Conservation (phyloP, 495 filamentous ascomycete genomes). For the Staphylotrichum longicolle region DNA sequence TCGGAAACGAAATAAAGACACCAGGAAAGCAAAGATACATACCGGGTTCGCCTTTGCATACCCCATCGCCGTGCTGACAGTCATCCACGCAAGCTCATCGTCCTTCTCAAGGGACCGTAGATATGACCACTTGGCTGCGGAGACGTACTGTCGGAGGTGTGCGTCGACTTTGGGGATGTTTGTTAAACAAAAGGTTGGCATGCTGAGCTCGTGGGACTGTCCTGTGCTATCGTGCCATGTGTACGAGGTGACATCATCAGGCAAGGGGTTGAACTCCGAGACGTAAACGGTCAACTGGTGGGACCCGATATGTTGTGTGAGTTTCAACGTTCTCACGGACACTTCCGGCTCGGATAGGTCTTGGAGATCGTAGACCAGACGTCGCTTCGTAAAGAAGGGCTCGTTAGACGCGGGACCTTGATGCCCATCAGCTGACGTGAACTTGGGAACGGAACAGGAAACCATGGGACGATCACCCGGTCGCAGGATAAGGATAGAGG, state of each 20-base stretch:
- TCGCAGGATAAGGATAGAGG: not conserved
- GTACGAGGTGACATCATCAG: constrained; percentile 29
- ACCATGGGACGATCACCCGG: too few species aligned
- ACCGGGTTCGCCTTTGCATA: constrained; percentile 27
- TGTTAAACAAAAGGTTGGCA: constrained; percentile 33
- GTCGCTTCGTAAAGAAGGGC: constrained; percentile 28
- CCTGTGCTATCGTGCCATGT: constrained; percentile 26
- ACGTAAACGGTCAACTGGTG: constrained; percentile 32
- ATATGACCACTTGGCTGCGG: constrained; percentile 25
- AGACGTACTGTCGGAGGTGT: constrained; percentile 29
- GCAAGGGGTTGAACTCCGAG: constrained; percentile 29
- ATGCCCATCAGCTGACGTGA: not conserved
- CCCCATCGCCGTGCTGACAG: constrained; percentile 23
- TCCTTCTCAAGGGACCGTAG: constrained; percentile 19
- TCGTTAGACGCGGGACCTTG: constrained; percentile 34
- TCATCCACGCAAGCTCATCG: constrained; percentile 27
- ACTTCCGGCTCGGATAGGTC: constrained; percentile 29
- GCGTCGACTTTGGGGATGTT: constrained; percentile 24
- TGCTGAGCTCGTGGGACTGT: constrained; percentile 16
- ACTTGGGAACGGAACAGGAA: not conserved
- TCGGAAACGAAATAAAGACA: not conserved
- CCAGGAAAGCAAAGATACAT: not conserved
- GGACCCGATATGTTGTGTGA: constrained; percentile 29
- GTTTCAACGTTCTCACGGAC: constrained; percentile 21
- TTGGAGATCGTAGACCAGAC: constrained; percentile 14